These are phyloP conservation scores for Rhododendron vialii DNA, from an alignment of 148 eudicot genomes.

Conservation along the genomic window DNA sequence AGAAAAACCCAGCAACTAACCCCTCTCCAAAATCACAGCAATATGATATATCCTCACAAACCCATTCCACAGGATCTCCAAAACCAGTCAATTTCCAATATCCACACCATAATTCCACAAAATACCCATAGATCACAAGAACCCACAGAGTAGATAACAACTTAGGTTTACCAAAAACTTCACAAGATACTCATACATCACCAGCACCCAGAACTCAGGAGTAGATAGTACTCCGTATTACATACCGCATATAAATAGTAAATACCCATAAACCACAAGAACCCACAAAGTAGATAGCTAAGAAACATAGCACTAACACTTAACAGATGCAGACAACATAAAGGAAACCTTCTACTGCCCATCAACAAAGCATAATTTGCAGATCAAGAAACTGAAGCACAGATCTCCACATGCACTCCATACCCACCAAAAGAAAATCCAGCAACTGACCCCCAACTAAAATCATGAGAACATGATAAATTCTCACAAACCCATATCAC, in stretches of 20 bases:
- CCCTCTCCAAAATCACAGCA: neutral
- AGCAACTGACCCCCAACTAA: neutral
- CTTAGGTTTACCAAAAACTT: neutral
- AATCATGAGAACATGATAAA: neutral
- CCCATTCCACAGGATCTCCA: slow-evolving; percentile 2
- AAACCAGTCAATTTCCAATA: neutral
- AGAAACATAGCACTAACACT: neutral
- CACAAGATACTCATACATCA: neutral
- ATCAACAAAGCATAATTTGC: neutral
- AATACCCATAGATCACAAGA: neutral
- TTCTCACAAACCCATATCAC: slow-evolving; percentile 10
- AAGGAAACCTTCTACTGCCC: neutral
- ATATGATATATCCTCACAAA: neutral
- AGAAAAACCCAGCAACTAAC: neutral
- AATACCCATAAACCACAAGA: slow-evolving; percentile 1
- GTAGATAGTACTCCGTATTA: neutral
- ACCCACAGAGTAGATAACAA: neutral
- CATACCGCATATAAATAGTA: neutral
- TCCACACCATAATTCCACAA: neutral
- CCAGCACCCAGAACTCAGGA: neutral
- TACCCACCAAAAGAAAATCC: neutral
- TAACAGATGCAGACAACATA: neutral
- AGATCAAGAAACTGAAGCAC: neutral
- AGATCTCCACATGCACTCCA: neutral
- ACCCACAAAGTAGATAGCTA: neutral